These are phyloP conservation scores for Picochlorum sp. DNA, from an alignment of 139 green algal species.

Conservation along the genomic window DNA sequence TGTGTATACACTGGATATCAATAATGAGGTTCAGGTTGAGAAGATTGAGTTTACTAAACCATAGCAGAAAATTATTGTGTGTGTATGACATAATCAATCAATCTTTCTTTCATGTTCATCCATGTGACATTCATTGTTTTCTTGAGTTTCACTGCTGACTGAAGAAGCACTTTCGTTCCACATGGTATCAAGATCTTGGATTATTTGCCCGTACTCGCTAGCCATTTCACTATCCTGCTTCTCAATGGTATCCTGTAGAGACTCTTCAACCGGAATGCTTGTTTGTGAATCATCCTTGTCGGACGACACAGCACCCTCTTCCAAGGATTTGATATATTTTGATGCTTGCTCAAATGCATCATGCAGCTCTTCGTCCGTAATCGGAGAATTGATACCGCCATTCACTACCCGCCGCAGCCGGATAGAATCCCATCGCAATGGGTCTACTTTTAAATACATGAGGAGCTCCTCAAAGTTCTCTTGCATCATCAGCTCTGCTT, in stretches of 20 bases:
- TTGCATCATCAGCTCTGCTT: constrained; percentile 49
- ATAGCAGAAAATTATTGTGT: no score
- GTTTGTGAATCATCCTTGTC: background rate
- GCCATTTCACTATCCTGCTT: background rate
- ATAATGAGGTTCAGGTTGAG: constrained; percentile 71
- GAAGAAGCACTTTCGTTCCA: background rate
- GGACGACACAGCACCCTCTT: background rate
- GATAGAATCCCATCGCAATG: constrained; percentile 28
- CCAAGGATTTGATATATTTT: background rate
- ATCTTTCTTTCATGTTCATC: no score
- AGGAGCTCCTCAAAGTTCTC: constrained; percentile 80
- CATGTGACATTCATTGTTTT: no score
- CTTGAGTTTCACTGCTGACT: background rate
- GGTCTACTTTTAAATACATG: constrained; percentile 65
- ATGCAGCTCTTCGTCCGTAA: constrained; percentile 7
- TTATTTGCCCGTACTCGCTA: background rate
- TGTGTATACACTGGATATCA: constrained; percentile 80
- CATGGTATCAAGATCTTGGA: constrained; percentile 11
- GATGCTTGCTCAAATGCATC: background rate
- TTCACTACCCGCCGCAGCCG: constrained; percentile 33
- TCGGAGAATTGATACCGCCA: constrained; percentile 17
- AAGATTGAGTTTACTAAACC: constrained; percentile 71
- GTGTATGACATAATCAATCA: no score
- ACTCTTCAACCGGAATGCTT: background rate
- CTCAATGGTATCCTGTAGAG: background rate